Evolutionary conservation across 2,329 filamentous ascomycete genomes (phyloP).

Genomic region (Paecilomyces variotii): DNA sequence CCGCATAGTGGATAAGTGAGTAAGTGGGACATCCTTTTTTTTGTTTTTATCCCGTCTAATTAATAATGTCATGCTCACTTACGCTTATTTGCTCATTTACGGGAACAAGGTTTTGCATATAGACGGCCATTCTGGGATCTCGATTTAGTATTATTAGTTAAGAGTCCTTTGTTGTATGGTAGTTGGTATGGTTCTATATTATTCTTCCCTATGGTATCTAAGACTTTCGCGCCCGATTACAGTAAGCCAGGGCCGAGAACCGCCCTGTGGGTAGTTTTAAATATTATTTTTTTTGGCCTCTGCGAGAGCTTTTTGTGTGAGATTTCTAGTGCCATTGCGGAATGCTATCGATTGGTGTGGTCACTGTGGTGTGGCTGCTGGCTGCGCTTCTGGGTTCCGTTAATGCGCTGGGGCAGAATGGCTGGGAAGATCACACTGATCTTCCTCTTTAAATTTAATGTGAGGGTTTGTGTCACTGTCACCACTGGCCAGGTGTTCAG

Average conservation of each 20-base stretch:
- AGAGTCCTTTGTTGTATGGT: not conserved
- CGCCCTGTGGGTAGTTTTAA: no score
- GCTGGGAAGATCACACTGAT: not conserved
- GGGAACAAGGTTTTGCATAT: not conserved
- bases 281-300: no score
- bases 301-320: no score
- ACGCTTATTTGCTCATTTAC: not conserved
- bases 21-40: not conserved
- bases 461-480: not conserved
- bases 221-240: not conserved
- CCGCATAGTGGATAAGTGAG: no score
- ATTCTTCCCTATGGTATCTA: not conserved
- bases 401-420: not conserved
- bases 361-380: not conserved
- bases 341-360: not conserved
- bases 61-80: not conserved
- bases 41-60: not conserved
- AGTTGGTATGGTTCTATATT: not conserved
- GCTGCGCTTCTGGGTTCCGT: not conserved
- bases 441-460: not conserved
- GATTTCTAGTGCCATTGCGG: not conserved
- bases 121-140: not conserved
- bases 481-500: not conserved
- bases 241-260: no score
- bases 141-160: not conserved